Percentiles rank a stretch among this genome's conserved stretches.
Evolutionary conservation across 306 rosid genomes (phyloP).

Genomic region (Begonia peltatifolia): DNA sequence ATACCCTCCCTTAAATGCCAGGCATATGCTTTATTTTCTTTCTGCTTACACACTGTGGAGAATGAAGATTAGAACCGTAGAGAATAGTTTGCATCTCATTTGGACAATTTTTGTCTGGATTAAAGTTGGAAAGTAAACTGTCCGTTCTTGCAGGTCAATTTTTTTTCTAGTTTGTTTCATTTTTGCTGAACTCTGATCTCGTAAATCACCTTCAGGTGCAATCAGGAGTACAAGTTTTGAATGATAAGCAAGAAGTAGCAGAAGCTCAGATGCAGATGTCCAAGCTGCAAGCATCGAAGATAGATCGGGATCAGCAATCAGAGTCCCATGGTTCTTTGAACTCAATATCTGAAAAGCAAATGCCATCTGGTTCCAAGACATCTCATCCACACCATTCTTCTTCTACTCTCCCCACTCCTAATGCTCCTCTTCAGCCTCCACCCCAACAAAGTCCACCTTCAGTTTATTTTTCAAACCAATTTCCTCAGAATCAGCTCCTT

Average conservation of each 20-base stretch:
- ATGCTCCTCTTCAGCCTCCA: conserved; percentile 7
- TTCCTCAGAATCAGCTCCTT: conserved; percentile 47
- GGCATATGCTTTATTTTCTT: no score
- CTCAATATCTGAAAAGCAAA: conserved; percentile 29
- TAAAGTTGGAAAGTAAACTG: background rate
- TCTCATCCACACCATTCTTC: conserved; percentile 42
- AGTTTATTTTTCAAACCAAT: conserved; percentile 16
- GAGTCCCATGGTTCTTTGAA: conserved; percentile 21
- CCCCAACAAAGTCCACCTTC: conserved; percentile 3
- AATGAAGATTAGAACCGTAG: conserved; percentile 36
- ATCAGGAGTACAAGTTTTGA: conserved; percentile 49
- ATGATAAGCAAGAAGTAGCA: conserved; percentile 52
- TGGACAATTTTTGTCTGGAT: conserved; percentile 6
- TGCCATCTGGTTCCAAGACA: conserved; percentile 49
- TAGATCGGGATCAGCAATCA: conserved; percentile 28
- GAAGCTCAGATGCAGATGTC: conserved; percentile 52
- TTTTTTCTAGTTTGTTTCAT: background rate
- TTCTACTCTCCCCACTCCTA: background rate
- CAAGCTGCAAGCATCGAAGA: conserved; percentile 22
- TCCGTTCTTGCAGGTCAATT: conserved; percentile 2
- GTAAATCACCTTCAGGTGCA: conserved; percentile 48
- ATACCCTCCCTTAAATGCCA: no score
- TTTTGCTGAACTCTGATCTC: no score
- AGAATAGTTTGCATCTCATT: conserved; percentile 31
- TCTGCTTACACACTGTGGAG: conserved; percentile 4